Conservation (phyloP, 805 yeast genomes). For the Ogataea corticis region DNA sequence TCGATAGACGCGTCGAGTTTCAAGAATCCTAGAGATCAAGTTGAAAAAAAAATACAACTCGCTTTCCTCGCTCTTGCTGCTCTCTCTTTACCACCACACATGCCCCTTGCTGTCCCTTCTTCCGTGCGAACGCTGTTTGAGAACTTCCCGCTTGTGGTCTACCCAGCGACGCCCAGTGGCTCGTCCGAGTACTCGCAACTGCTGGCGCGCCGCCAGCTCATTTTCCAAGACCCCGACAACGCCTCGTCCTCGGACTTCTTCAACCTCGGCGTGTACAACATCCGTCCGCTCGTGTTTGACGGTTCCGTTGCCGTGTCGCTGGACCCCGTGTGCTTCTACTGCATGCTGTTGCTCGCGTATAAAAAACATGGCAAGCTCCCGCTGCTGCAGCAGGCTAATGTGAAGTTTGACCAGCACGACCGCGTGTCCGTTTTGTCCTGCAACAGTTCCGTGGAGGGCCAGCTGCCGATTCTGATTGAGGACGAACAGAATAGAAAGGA, state of each 20-base stretch:
- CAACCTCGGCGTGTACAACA: conserved; percentile 55
- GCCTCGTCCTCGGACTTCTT: conserved; percentile 33
- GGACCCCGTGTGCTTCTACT: conserved; percentile 58
- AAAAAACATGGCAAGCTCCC: conserved; percentile 49
- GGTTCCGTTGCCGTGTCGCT: conserved; percentile 42
- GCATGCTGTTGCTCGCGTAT: conserved; percentile 46
- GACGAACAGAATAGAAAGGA: conserved; percentile 38
- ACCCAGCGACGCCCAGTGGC: conserved; percentile 37
- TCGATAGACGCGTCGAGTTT: neutral
- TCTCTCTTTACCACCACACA: too few relatives aligned
- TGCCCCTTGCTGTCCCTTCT: conserved; percentile 35
- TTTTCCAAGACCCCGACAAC: conserved; percentile 8
- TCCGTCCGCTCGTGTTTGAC: conserved; percentile 34
- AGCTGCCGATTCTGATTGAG: conserved; percentile 59
- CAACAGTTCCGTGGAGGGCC: conserved; percentile 48
- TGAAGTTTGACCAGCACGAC: conserved; percentile 22
- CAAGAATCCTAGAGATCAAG: neutral
- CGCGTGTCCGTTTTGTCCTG: conserved; percentile 47
- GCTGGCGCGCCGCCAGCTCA: conserved; percentile 26
- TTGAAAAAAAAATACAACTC: neutral
- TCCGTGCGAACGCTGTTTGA: conserved; percentile 48
- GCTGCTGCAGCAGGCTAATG: conserved; percentile 15
- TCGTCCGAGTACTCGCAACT: conserved; percentile 10
- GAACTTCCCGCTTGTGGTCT: conserved; percentile 49
- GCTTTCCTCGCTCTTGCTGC: neutral